phyloP scores from a whole-genome alignment of 2,329 filamentous ascomycete species.

The Exophiala aquamarina region DNA sequence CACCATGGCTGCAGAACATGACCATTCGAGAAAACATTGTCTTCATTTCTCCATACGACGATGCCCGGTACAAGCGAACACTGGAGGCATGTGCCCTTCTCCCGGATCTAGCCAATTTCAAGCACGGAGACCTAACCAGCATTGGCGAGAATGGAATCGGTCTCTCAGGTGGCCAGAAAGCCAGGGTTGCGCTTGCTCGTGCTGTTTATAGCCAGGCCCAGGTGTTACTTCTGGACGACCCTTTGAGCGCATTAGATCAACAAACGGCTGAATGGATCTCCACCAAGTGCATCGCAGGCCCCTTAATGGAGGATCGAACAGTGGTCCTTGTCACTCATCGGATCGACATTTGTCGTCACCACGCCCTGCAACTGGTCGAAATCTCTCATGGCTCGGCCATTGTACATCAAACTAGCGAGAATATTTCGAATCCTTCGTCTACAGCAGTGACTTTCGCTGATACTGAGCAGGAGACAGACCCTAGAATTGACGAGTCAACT shows the following conservation, averaged over 20 bases:
- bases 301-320: conserved; percentile 54
- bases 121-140: conserved; percentile 62
- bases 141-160: conserved; percentile 63
- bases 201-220: conserved; percentile 59
- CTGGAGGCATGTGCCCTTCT: conserved; percentile 63
- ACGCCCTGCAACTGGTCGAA: conserved; percentile 73
- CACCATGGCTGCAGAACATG: conserved; percentile 69
- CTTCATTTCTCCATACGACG: conserved; percentile 67
- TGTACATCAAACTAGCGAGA: conserved; percentile 43
- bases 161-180: conserved; percentile 61
- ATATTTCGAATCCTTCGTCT: conserved; percentile 41
- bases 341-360: conserved; percentile 67
- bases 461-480: conserved; percentile 29
- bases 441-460: conserved; percentile 34
- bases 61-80: conserved; percentile 67
- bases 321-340: conserved; percentile 65
- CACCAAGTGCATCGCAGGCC: conserved; percentile 56
- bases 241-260: conserved; percentile 61
- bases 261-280: conserved; percentile 65
- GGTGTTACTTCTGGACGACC: conserved; percentile 59
- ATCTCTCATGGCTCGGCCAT: conserved; percentile 61
- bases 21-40: conserved; percentile 68
- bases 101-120: conserved; percentile 62
- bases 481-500: conserved; percentile 37
- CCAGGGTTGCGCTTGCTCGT: conserved; percentile 60